phyloP scores from a whole-genome alignment of 1,284 basidiomycete species.

The Rhodofomes roseus region DNA sequence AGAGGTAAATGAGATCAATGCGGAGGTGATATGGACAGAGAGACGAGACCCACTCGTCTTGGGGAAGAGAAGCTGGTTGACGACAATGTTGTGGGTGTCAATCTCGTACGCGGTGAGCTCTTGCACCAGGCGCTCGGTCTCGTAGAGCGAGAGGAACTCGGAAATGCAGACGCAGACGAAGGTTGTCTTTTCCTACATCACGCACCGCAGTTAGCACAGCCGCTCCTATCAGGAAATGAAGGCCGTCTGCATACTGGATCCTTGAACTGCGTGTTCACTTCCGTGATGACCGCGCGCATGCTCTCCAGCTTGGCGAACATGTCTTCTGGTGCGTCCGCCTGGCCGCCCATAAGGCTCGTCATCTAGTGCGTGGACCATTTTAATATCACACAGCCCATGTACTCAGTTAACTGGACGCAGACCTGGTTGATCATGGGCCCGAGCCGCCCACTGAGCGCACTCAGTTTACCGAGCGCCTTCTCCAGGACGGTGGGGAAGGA shows the following conservation, averaged over 20 bases:
- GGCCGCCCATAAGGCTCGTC: constrained; percentile 93
- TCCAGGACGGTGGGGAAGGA: constrained; percentile 98
- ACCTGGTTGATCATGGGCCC: constrained; percentile 97
- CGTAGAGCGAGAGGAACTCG: constrained; percentile 96
- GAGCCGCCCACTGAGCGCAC: constrained; percentile 86
- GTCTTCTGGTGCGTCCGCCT: constrained; percentile 85
- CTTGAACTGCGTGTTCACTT: constrained; percentile 99
- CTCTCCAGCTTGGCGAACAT: constrained; percentile 98
- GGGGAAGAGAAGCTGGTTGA: constrained; percentile 96
- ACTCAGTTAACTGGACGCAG: constrained; percentile 8
- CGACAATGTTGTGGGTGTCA: constrained; percentile 98
- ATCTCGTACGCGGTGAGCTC: constrained; percentile 96
- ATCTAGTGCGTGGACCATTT: constrained; percentile 48
- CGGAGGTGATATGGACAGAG: constrained; percentile 1
- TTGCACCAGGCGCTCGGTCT: constrained; percentile 97
- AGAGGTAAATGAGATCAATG: background rate
- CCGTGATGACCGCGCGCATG: constrained; percentile 96
- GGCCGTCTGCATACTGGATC: constrained; percentile 70
- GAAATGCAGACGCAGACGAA: constrained; percentile 99
- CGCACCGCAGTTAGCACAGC: constrained; percentile 5
- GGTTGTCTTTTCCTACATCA: constrained; percentile 85
- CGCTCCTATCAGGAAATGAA: background rate
- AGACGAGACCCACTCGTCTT: constrained; percentile 64
- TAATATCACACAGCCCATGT: background rate
- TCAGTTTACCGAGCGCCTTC: constrained; percentile 95